Percentiles rank a stretch among this genome's conserved stretches.
Evolutionary conservation across 768 basidiomycete genomes (phyloP).

Genomic region (Naganishia vaughanmartiniae): DNA sequence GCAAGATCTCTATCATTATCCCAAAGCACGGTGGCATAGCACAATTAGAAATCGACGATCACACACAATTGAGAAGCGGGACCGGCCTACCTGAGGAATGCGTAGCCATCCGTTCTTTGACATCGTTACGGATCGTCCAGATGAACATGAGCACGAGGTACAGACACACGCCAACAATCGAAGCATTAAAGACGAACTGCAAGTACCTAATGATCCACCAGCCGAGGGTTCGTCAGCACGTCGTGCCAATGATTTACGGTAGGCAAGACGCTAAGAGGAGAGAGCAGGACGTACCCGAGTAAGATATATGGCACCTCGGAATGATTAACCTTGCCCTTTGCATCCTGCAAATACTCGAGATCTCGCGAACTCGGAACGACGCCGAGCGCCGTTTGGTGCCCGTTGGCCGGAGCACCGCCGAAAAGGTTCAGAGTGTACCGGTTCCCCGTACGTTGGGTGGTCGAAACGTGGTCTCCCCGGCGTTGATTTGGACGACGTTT

Average conservation of each 20-base stretch:
- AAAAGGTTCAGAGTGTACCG: slow-evolving; percentile 27
- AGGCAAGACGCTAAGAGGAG: neutral
- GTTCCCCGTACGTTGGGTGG: neutral
- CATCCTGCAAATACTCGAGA: slow-evolving; percentile 21
- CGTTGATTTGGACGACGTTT: slow-evolving; percentile 1
- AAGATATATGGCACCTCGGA: slow-evolving; percentile 67
- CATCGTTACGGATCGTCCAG: slow-evolving; percentile 82
- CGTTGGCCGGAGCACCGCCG: slow-evolving; percentile 13
- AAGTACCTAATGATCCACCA: slow-evolving; percentile 67
- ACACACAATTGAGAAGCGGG: slow-evolving; percentile 13
- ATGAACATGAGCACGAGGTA: slow-evolving; percentile 84
- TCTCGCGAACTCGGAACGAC: slow-evolving; percentile 10
- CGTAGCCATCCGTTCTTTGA: slow-evolving; percentile 78
- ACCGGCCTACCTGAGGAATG: slow-evolving; percentile 72
- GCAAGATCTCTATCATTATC: slow-evolving; percentile 65
- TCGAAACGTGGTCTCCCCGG: neutral
- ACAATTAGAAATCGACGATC: neutral
- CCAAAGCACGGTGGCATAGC: neutral
- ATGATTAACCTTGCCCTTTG: slow-evolving; percentile 30
- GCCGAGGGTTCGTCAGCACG: slow-evolving; percentile 23
- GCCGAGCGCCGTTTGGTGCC: slow-evolving; percentile 11
- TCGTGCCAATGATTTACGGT: neutral
- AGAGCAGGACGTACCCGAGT: slow-evolving; percentile 64
- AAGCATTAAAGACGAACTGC: slow-evolving; percentile 90
- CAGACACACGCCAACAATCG: slow-evolving; percentile 75